A percentile compares a stretch with the other conserved stretches of the same genome.
These are phyloP conservation scores for Dichotomocladium elegans DNA, from an alignment of 371 early-diverging fungal species.

Conservation along the genomic window DNA sequence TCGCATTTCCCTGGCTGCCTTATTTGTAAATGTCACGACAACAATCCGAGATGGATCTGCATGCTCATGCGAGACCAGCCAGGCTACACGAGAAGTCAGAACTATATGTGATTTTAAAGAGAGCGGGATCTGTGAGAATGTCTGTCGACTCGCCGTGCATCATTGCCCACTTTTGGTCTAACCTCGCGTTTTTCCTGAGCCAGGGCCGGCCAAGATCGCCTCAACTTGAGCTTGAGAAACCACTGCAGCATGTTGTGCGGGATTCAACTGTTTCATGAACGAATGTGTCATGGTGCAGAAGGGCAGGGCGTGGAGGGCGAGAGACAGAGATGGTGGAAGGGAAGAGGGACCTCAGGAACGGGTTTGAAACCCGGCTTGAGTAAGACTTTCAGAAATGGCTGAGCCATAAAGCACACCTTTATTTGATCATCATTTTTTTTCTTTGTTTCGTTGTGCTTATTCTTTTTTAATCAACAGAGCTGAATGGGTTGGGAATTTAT, in stretches of 20 bases:
- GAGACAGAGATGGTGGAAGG: no score
- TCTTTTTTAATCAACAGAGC: no score
- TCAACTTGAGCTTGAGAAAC: conserved; percentile 22
- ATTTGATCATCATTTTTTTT: no score
- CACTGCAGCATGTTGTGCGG: conserved; percentile 23
- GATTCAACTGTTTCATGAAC: conserved; percentile 17
- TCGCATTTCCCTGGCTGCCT: conserved; percentile 61
- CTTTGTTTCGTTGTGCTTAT: no score
- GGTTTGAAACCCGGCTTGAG: no score
- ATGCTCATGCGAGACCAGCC: conserved; percentile 29
- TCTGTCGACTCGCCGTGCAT: neutral
- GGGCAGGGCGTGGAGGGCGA: neutral
- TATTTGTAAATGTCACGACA: conserved; percentile 66
- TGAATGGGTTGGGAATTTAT: no score
- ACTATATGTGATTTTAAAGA: no score
- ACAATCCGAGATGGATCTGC: conserved; percentile 37
- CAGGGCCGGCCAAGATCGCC: conserved; percentile 61
- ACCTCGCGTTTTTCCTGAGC: conserved; percentile 65
- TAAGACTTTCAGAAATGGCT: no score
- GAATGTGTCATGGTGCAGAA: neutral
- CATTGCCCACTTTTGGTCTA: conserved; percentile 1
- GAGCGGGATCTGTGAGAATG: no score
- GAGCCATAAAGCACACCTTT: no score
- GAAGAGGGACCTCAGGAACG: no score
- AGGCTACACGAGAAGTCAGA: conserved; percentile 39